A percentile compares a stretch with the other conserved stretches of the same genome.
phyloP scores from a whole-genome alignment of 345 rosid species.

The Cardamine occulta region DNA sequence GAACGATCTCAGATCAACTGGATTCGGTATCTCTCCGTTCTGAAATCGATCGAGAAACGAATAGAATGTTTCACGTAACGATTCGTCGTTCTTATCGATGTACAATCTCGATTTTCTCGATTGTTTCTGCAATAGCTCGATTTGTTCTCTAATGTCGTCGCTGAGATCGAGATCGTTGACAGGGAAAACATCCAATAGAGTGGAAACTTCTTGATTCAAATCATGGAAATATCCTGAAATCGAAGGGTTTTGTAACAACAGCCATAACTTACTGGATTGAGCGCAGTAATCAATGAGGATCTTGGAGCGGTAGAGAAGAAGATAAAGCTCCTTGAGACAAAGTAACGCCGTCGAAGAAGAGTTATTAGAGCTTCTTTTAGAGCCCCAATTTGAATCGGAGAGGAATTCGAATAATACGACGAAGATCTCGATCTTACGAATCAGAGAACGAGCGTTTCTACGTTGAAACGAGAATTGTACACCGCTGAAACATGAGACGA shows the following conservation, averaged over 20 bases:
- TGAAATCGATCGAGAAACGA: slow-evolving; percentile 71
- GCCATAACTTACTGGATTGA: slow-evolving; percentile 90
- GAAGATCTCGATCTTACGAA: slow-evolving; percentile 75
- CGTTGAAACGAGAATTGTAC: slow-evolving; percentile 62
- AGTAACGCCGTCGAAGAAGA: slow-evolving; percentile 52
- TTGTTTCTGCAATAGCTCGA: slow-evolving; percentile 71
- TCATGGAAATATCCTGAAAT: slow-evolving; percentile 96
- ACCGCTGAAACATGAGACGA: slow-evolving; percentile 57
- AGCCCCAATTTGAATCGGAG: slow-evolving; percentile 51
- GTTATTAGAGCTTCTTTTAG: neutral
- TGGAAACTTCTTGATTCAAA: slow-evolving; percentile 80
- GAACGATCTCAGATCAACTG: slow-evolving; percentile 50
- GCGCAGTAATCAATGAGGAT: slow-evolving; percentile 79
- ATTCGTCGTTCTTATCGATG: slow-evolving; percentile 75
- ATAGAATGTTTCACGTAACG: slow-evolving; percentile 55
- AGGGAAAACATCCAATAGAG: slow-evolving; percentile 91
- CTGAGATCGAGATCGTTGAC: slow-evolving; percentile 56
- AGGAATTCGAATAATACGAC: slow-evolving; percentile 65
- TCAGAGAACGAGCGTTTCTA: slow-evolving; percentile 72
- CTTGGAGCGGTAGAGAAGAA: slow-evolving; percentile 84
- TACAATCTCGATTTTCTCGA: slow-evolving; percentile 58
- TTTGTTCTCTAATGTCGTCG: slow-evolving; percentile 81
- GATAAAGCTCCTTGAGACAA: slow-evolving; percentile 88
- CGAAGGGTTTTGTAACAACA: slow-evolving; percentile 76
- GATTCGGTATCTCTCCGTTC: slow-evolving; percentile 59